Conservation (phyloP, 352 stramenopile species). For the Thraustotheca clavata region DNA sequence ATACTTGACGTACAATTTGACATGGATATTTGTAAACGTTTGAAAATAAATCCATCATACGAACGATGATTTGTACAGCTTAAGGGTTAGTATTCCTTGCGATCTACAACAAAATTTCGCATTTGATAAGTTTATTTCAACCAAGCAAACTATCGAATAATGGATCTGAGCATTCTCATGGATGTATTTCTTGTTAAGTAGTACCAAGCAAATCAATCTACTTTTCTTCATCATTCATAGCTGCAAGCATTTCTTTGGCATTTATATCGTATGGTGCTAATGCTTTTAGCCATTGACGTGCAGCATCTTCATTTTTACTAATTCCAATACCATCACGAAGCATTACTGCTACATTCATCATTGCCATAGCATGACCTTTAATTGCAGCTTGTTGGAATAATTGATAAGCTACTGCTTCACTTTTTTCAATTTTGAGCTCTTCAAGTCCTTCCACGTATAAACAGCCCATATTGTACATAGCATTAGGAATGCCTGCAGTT, state of each 20-base stretch:
- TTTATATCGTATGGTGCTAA: conserved; percentile 64
- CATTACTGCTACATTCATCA: conserved; percentile 83
- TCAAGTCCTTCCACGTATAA: conserved; percentile 56
- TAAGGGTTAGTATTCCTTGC: too few species aligned
- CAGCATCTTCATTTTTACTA: conserved; percentile 46
- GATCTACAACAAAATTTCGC: too few species aligned
- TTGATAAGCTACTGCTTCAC: conserved; percentile 54
- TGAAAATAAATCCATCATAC: too few species aligned
- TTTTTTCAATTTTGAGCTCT: conserved; percentile 31
- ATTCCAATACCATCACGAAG: conserved; percentile 66
- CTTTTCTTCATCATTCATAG: conserved; percentile 24
- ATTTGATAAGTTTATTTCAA: too few species aligned
- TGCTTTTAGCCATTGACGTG: conserved; percentile 66
- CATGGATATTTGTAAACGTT: too few species aligned
- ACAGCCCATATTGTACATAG: conserved; percentile 75
- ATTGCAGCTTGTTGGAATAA: conserved; percentile 66
- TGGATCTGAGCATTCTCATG: too few species aligned
- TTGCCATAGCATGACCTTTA: conserved; percentile 79
- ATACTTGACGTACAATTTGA: too few species aligned
- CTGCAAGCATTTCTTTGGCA: conserved; percentile 61
- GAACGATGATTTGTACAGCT: too few species aligned
- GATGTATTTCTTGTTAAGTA: too few species aligned
- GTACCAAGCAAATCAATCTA: too few species aligned
- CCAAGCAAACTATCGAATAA: too few species aligned
- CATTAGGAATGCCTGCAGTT: conserved; percentile 39